Conservation (phyloP, 495 filamentous ascomycete genomes). For the Aspergillus saccharolyticus region DNA sequence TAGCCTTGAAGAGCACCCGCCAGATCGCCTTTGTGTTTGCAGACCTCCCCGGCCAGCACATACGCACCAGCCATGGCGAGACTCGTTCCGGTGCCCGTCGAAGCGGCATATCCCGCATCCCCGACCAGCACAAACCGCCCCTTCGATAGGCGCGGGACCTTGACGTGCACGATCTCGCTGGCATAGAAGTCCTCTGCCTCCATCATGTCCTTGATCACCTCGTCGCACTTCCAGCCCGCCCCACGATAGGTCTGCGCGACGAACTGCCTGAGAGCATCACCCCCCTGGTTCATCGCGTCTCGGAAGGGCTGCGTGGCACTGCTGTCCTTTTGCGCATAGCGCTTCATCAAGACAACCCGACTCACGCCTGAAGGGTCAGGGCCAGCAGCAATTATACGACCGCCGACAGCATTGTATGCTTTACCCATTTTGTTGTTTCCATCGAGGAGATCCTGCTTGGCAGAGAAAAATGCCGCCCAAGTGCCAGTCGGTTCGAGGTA, state of each 20-base stretch:
- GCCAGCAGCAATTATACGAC: not conserved
- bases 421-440: slow-evolving; percentile 26
- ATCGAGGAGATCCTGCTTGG: slow-evolving; percentile 31
- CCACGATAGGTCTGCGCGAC: slow-evolving; percentile 29
- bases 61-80: slow-evolving; percentile 46
- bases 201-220: slow-evolving; percentile 39
- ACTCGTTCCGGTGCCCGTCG: slow-evolving; percentile 48
- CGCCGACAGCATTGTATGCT: not conserved
- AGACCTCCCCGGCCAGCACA: slow-evolving; percentile 50
- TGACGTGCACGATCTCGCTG: slow-evolving; percentile 36
- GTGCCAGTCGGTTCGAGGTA: not conserved
- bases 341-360: not conserved
- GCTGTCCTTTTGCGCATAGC: not conserved
- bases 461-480: slow-evolving; percentile 22
- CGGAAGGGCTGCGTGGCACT: not conserved
- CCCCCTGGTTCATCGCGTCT: not conserved
- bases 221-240: slow-evolving; percentile 40
- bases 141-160: slow-evolving; percentile 38
- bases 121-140: slow-evolving; percentile 50
- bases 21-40: slow-evolving; percentile 17
- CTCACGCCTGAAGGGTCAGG: not conserved
- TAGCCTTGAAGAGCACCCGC: slow-evolving; percentile 24
- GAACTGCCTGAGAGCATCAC: slow-evolving; percentile 26
- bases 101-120: slow-evolving; percentile 48
- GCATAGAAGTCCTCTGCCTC: slow-evolving; percentile 47